Evolutionary conservation across 768 basidiomycete species (phyloP).

Genomic region (Boletus reticuloceps): DNA sequence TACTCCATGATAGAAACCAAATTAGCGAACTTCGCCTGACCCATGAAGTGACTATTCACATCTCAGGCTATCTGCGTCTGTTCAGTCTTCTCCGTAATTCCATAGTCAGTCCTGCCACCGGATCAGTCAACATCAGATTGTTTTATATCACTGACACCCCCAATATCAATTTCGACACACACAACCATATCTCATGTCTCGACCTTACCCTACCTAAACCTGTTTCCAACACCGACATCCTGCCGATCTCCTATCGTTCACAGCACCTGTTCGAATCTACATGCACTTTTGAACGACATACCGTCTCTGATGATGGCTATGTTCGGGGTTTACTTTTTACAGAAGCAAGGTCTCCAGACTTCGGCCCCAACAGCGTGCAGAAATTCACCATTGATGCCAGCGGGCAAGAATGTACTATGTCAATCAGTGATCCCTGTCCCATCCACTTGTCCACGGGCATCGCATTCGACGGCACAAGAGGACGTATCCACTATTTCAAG

Average conservation of each 20-base stretch:
- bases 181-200: not conserved
- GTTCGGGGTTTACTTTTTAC: not conserved
- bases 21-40: not conserved
- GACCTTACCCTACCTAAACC: not conserved
- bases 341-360: too few species aligned
- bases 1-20: not conserved
- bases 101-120: not conserved
- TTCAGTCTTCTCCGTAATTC: not conserved
- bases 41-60: not conserved
- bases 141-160: not conserved
- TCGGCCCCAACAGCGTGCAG: not conserved
- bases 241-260: not conserved
- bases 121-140: not conserved
- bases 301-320: not conserved
- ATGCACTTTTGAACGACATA: not conserved
- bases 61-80: too few species aligned
- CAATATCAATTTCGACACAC: too few species aligned
- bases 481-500: not conserved
- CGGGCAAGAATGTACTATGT: not conserved
- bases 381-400: not conserved
- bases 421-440: not conserved
- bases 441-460: not conserved
- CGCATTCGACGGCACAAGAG: not conserved
- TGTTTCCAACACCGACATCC: not conserved
- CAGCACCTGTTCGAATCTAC: not conserved